Base-by-base conservation (phyloP, 805 yeast species). In the Hanseniaspora clermontiae region DNA sequence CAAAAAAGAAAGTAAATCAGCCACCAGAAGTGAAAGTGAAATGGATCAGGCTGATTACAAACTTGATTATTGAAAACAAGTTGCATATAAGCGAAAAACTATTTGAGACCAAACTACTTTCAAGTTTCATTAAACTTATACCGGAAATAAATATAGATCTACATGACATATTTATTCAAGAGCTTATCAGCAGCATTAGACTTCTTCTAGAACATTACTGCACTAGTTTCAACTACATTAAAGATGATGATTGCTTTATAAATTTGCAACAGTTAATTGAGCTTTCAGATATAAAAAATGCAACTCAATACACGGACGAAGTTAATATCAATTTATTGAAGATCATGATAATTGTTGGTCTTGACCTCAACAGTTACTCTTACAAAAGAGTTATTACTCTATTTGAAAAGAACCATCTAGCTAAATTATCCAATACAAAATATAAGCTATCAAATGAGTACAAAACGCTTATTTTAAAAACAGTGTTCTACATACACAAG, bases 311-410 rank as follows among this genome's bases (percentile, higher is more conserved):
- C 15, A 40, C 43, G 10, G 38, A 34, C 14, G 20, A 27, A 7
- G 12, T 52, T 1, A 52, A 45, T 38, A 29, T 52, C 7, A 52
- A 52, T 19, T 17, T 52, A 7, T 31, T 52, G 9, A 52, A 52
- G 38, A 38, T 52, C 29, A 17, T 52, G 34, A 45, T 52, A 11
- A 52, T 52, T 17, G 17, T 52, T 27, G 56, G 56, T n/a, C n/a
- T 52, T 34, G 56, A 52, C 19, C 27, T 19, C 6, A 31, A 46
- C 14, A 29, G 19, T 32, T 53, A 53, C 31, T 42, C 57, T 9
- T 20, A 19, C 14, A 46, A 17, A 19, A 53, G 51, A 15, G 56
- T 52, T 31, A 27, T 37, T 10, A 11, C 50, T 11, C 5, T 52
- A 24, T 52, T 52, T 37, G 48, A 52, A 38, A 52, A 32, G 24